Evolutionary conservation across 352 stramenopile species (phyloP).

Genomic region (Globisporangium uncinulatum): DNA sequence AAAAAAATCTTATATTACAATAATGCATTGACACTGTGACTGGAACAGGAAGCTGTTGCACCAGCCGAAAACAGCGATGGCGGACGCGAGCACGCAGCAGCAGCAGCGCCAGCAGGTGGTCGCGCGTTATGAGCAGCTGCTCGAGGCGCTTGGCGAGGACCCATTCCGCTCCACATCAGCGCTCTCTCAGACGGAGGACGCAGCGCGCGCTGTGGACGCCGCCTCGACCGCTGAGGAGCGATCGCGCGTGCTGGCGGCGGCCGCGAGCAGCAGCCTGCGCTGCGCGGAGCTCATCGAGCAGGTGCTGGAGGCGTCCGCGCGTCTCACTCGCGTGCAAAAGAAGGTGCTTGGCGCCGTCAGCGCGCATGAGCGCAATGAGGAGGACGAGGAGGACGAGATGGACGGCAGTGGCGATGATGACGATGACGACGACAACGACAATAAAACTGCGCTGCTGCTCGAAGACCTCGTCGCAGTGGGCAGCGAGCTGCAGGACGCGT

Average conservation of each 20-base stretch:
- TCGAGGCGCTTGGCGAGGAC: slow-evolving; percentile 55
- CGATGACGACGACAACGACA: slow-evolving; percentile 26
- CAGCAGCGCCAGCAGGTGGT: slow-evolving; percentile 12
- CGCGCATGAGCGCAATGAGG: slow-evolving; percentile 13
- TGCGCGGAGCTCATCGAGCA: slow-evolving; percentile 77
- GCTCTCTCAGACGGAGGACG: slow-evolving; percentile 31
- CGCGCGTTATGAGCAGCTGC: slow-evolving; percentile 54
- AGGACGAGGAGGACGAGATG: slow-evolving; percentile 18
- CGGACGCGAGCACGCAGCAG: neutral
- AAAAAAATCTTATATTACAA: neutral
- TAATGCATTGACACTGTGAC: too few species aligned
- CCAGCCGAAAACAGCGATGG: neutral
- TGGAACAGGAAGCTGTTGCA: neutral
- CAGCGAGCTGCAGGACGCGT: slow-evolving; percentile 38
- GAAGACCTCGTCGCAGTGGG: slow-evolving; percentile 51
- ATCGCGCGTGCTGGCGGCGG: slow-evolving; percentile 30
- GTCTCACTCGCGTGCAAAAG: slow-evolving; percentile 42
- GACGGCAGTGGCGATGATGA: neutral
- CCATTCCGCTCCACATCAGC: slow-evolving; percentile 28
- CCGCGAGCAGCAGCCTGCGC: slow-evolving; percentile 51
- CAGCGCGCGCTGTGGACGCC: slow-evolving; percentile 19
- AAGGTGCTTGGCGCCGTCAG: slow-evolving; percentile 27
- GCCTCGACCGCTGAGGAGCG: slow-evolving; percentile 22
- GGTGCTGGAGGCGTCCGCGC: slow-evolving; percentile 41
- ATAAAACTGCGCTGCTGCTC: slow-evolving; percentile 44